Base-by-base conservation (phyloP, 2,329 filamentous ascomycete genomes). In the Gliomastix tumulicola region DNA sequence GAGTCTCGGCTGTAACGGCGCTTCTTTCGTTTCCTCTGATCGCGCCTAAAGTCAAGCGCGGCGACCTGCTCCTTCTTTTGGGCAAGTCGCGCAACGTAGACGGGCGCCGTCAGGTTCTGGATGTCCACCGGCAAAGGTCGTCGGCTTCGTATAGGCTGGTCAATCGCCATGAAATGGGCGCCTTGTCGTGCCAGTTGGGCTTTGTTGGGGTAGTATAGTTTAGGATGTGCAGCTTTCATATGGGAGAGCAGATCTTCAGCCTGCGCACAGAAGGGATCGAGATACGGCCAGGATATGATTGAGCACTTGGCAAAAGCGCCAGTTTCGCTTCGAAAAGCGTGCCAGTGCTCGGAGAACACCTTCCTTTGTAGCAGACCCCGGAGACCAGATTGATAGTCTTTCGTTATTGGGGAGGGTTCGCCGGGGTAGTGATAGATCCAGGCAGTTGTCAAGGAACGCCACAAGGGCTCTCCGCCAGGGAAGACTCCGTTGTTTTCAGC, bases 391-490 rank as follows among this genome's bases (percentile, higher is more conserved):
- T 65, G 57, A 37, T 53, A 63, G 27, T 57, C 54, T 38, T 60
- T 60, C 30, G 57, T 56, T 21, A 55, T 59, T 3, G 65, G 73
- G 18, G 62, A 56, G 5, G 57, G 50, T 28, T 68, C 54, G 22
- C 52, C 54, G 2, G 52, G 46, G 30, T 67, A 69, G 7, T 53
- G 50, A n/a, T 54, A 54, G 9, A 56, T 49, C 64, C 71, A 78
- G 7, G 66, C 51, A 9, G 57, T 57, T 12, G 62, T 56, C 5
- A 74, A 48, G 3, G 66, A 66, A 39, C 67, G 63, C 56, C 69
- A 74, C 5, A 77, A 51, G 4, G 68, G 57, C 28, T 64, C 60
- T 18, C 69, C 69, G 13, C 69, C 68, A 2, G 74, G 69, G 31
- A 77, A 69, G 2, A 69, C 66, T 0, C 72, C 72, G 3, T 54